These are phyloP conservation scores for Daldinia eschscholtzii DNA, from an alignment of 2,329 filamentous ascomycete genomes.

Conservation along the genomic window DNA sequence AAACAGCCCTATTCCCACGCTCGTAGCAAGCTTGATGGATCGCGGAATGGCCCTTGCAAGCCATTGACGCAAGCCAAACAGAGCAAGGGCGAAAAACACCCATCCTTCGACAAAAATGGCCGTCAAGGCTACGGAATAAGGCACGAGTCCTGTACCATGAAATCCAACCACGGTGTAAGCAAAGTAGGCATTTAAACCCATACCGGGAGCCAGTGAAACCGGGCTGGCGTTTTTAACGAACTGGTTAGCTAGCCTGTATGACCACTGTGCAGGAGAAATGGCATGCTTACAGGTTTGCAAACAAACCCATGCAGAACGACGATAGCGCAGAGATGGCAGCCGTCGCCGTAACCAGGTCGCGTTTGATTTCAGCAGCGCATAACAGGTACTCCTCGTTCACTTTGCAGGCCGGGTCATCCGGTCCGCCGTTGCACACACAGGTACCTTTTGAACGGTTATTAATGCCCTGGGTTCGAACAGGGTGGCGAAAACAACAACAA, in stretches of 20 bases:
- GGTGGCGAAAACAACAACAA: constrained; percentile 69
- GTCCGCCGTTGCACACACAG: constrained; percentile 74
- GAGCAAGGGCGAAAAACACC: constrained; percentile 83
- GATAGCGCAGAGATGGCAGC: constrained; percentile 84
- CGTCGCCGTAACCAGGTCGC: constrained; percentile 86
- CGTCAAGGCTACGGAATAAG: constrained; percentile 81
- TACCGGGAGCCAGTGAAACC: constrained; percentile 78
- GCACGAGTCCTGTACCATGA: constrained; percentile 78
- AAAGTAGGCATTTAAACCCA: constrained; percentile 91
- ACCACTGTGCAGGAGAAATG: background rate
- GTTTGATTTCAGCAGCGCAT: constrained; percentile 75
- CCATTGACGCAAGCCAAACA: constrained; percentile 89
- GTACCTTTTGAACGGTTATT: constrained; percentile 76
- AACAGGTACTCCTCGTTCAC: constrained; percentile 70
- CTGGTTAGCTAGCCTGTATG: constrained; percentile 17
- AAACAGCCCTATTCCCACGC: constrained; percentile 88
- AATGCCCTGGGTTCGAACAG: constrained; percentile 66
- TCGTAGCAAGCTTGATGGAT: constrained; percentile 88
- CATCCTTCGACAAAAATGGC: constrained; percentile 91
- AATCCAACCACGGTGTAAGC: constrained; percentile 79
- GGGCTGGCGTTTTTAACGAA: constrained; percentile 57
- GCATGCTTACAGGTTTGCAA: constrained; percentile 75
- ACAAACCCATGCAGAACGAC: constrained; percentile 85
- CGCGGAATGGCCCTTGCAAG: constrained; percentile 84
- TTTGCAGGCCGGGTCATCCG: constrained; percentile 66